Conservation (phyloP, 352 stramenopile species). For the Globisporangium orthogonon region DNA sequence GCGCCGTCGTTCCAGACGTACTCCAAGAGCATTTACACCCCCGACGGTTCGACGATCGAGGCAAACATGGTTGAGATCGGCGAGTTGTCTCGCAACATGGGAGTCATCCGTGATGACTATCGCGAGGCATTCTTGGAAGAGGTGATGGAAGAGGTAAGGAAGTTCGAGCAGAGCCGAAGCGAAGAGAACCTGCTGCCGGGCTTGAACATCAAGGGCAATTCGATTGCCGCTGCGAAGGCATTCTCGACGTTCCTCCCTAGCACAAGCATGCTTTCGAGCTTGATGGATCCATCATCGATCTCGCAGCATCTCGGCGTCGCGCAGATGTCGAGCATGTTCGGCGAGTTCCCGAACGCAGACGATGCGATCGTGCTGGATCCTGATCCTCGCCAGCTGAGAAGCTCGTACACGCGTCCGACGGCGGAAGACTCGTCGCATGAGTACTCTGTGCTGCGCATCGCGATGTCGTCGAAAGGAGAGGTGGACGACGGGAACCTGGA, state of each 20-base stretch:
- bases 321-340: conserved; percentile 45
- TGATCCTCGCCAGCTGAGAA: conserved; percentile 29
- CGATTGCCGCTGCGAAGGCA: conserved; percentile 57
- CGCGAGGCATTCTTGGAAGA: conserved; percentile 55
- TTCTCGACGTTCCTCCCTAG: conserved; percentile 71
- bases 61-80: conserved; percentile 60
- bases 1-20: conserved; percentile 48
- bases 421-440: conserved; percentile 28
- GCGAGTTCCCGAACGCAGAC: conserved; percentile 45
- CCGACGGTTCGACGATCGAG: conserved; percentile 67
- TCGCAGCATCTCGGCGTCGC: conserved; percentile 36
- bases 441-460: conserved; percentile 69
- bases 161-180: conserved; percentile 35
- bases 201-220: conserved; percentile 47
- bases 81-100: conserved; percentile 28
- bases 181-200: conserved; percentile 53
- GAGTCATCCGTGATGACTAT: conserved; percentile 49
- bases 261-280: conserved; percentile 58
- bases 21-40: conserved; percentile 62
- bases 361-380: conserved; percentile 59
- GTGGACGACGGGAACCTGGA: conserved; percentile 50
- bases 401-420: conserved; percentile 25
- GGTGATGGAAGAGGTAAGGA: conserved; percentile 50
- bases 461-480: conserved; percentile 68
- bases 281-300: conserved; percentile 67